Evolutionary conservation across 257 asterid genomes (phyloP), one percentile per base, ranked within the genome.

Genomic region (Petunia secreta): DNA sequence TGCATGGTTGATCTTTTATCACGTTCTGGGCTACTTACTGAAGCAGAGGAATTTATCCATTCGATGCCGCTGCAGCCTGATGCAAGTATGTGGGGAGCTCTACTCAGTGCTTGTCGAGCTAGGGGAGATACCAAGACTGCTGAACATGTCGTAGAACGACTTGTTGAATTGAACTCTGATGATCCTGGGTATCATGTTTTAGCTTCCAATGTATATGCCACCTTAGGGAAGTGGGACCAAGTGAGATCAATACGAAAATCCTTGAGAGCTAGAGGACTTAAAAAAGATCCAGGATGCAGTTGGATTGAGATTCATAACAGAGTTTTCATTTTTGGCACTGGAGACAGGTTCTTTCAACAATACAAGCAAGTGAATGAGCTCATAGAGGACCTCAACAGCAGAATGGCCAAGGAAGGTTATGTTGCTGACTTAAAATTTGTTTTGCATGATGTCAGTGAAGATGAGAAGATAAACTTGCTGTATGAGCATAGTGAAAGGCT

Each of bases 1-100:
- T 90, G 97, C 78, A 85, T 90, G 80, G 96, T 91, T 76, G 98
- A 94, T 86, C 98, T 94, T 71, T 83, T 91, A 5, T 88, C 98
- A 36, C 90, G 98, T 50, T 90, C 96, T 55, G 98, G 96, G 64
- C 88, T 79, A 69, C 79, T 90, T 81, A 57, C 79, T 68, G 96
- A 92, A 88, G 98, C 97, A 79, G 98, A 94, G 85, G 85, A 90
- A 53, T 89, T 92, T 64, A 89, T 94, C 52, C 53, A 83, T 63
- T 89, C 93, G 11, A 92, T 94, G 97, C 97, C 97, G 2, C 16
- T 88, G 77, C 84, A 89, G 82, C 91, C 97, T 3, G 97, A 91
- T 84, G 96, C 91, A 68, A 90, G 91, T 83, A 89, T 92, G 80
- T 94, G 98, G 97, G 97, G 97, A 77, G 81, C 86, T 64, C 84